Percentiles rank a stretch among this genome's conserved stretches.
phyloP scores from a whole-genome alignment of 129 eudicot species.

The Escallonia rubra region DNA sequence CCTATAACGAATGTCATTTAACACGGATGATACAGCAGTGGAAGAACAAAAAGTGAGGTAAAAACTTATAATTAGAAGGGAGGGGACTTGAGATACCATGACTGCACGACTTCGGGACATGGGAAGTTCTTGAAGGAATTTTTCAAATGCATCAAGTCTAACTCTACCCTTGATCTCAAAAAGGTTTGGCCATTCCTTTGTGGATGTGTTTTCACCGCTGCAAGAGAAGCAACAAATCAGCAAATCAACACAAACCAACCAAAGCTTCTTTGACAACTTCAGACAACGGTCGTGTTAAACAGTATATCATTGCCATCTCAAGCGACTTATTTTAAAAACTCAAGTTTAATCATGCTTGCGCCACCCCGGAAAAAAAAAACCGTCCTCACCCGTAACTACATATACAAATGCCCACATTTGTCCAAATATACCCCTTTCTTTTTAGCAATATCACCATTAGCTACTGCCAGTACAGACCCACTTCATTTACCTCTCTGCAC shows the following conservation, averaged over 20 bases:
- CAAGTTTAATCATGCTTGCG: too few species aligned
- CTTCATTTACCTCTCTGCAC: too few species aligned
- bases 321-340: too few species aligned
- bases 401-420: too few species aligned
- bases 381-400: too few species aligned
- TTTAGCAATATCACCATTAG: too few species aligned
- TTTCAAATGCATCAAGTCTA: slow-evolving; percentile 69
- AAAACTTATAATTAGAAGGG: slow-evolving; percentile 3
- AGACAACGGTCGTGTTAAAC: not conserved
- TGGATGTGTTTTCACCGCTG: slow-evolving; percentile 83
- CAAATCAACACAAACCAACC: not conserved
- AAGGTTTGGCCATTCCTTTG: slow-evolving; percentile 69
- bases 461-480: too few species aligned
- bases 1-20: slow-evolving; percentile 4
- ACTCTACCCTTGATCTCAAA: slow-evolving; percentile 89
- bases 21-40: not conserved
- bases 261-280: not conserved
- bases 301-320: too few species aligned
- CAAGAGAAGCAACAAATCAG: slow-evolving; percentile 8
- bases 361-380: too few species aligned
- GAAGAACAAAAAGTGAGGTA: slow-evolving; percentile 9
- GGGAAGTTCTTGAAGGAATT: slow-evolving; percentile 76
- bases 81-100: slow-evolving; percentile 62
- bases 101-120: slow-evolving; percentile 90
- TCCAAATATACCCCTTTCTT: too few species aligned